Base-by-base conservation (phyloP, 2,329 filamentous ascomycete species). In the Saccharata proteae region DNA sequence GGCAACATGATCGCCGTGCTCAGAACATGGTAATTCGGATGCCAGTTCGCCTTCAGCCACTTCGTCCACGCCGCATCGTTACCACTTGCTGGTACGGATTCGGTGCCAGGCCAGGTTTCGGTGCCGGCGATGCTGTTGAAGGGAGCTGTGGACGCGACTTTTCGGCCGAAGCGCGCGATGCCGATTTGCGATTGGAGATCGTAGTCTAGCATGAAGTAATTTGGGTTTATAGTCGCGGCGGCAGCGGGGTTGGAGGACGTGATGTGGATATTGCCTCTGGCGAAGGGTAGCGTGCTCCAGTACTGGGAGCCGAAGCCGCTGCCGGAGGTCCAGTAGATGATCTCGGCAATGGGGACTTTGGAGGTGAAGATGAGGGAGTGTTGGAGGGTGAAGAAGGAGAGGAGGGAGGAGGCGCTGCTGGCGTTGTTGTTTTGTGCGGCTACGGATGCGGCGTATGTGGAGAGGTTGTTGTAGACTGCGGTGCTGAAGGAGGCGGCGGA, bases 151-250 rank as follows among this genome's bases (percentile, higher is more conserved):
- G 35, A 42, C 28, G 43, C 51, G 30, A 53, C 44, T 9, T 38
- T 52, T 4, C 48, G 50, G 11, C 57, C 39, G 23, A 47, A 53
- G 17, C 52, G 49, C 10, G 55, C 39, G 13, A 45, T 28, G 13
- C 49, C 44, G 6, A 26, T n/a, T 23, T 55, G 51, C 1, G 56
- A 54, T 4, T 56, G 45, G 8, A 66, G 35, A 23, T 64, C 55
- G 8, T 61, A 36, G 33, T 66, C 63, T 4, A 62, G 57, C 6
- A 47, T 49, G 28, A 64, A 47, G 27, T 62, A 64, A 7, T 49
- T 50, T 0, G 57, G 54, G 40, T 67, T 58, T 32, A 67, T 61
- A 2, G 38, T 25, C 0, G 62, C 61, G 10, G 52, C 40, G 2
- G 38, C 45, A 0, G 41, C 41, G 0, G 54, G 47, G 26, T 61